phyloP scores from a whole-genome alignment of 768 basidiomycete species.

The Mycena latifolia region DNA sequence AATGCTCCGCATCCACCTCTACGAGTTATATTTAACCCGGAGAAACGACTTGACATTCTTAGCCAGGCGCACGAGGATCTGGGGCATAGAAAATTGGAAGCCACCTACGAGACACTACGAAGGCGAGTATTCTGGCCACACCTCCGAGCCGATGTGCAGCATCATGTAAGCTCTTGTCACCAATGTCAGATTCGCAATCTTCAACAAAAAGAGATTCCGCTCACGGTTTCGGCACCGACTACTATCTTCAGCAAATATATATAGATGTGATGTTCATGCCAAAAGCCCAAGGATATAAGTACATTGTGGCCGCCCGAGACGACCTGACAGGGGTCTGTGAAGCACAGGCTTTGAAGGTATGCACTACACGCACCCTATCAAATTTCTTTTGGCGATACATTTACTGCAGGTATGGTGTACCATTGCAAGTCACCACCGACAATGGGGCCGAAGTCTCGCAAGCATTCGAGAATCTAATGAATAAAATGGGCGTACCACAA shows the following conservation, averaged over 20 bases:
- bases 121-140: conserved; percentile 10
- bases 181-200: conserved; percentile 39
- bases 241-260: conserved; percentile 30
- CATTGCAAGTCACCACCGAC: conserved; percentile 42
- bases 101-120: not conserved
- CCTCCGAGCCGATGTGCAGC: conserved; percentile 33
- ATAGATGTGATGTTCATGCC: conserved; percentile 41
- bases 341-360: conserved; percentile 33
- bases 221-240: conserved; percentile 17
- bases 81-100: conserved; percentile 2
- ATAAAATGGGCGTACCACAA: conserved; percentile 6
- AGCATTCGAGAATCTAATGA: conserved; percentile 29
- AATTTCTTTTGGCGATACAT: conserved; percentile 46
- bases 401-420: conserved; percentile 44
- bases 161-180: conserved; percentile 43
- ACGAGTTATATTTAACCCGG: not conserved
- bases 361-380: conserved; percentile 23
- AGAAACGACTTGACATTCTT: not conserved
- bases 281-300: conserved; percentile 29
- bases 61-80: conserved; percentile 5
- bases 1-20: not conserved
- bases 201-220: conserved; percentile 28
- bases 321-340: conserved; percentile 41
- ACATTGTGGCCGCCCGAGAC: conserved; percentile 21
- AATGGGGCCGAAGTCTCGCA: conserved; percentile 40